Base-by-base conservation (phyloP, 1,284 basidiomycete genomes). In the Ceratobasidium sp. region DNA sequence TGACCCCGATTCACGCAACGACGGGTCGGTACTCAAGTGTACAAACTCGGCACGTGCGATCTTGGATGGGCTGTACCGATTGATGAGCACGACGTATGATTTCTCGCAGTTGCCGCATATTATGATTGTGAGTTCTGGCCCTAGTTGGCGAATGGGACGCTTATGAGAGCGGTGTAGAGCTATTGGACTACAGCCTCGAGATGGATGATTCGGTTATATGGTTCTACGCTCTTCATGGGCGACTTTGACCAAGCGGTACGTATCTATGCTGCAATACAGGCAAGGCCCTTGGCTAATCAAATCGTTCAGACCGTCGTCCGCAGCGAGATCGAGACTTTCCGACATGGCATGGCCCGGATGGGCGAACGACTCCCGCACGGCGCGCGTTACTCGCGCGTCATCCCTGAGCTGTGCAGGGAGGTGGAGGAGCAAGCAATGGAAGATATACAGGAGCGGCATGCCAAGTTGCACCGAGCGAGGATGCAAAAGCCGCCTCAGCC, bases 201-300 rank as follows among this genome's bases (percentile, higher is more conserved):
- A 41, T 71, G 68, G 68, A 58, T 71, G 68, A 71, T 71, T 59
- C 54, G 68, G 39, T 37, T 71, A 24, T 71, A 71, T 34, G 68
- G 68, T 19, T 71, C 68, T 2, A 56, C 56, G 24, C 29, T 71
- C 6, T 71, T 71, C 43, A 71, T 71, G 43, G 68, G 56, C n/a
- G 68, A 71, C 27, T 71, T 59, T 29, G 68, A 71, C 19, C 56
- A 71, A 37, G 68, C 68, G 49, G 56, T 71, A 31, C 56, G 65
- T 51, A 0, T 27, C 61, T n/a, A n/a, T n/a, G n/a, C 37, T n/a
- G 7, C 22, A 2, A 46, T 34, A 24, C 19, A 29, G 19, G 22
- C n/a, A 8, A 22, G 24, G 3, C 37, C 37, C 2, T 11, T 27
- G 29, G 24, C 39, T 59, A 59, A 37, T 13, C 56, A 5, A 22